phyloP scores from a whole-genome alignment of 495 filamentous ascomycete genomes.

The Beverwykella pulmonaria region DNA sequence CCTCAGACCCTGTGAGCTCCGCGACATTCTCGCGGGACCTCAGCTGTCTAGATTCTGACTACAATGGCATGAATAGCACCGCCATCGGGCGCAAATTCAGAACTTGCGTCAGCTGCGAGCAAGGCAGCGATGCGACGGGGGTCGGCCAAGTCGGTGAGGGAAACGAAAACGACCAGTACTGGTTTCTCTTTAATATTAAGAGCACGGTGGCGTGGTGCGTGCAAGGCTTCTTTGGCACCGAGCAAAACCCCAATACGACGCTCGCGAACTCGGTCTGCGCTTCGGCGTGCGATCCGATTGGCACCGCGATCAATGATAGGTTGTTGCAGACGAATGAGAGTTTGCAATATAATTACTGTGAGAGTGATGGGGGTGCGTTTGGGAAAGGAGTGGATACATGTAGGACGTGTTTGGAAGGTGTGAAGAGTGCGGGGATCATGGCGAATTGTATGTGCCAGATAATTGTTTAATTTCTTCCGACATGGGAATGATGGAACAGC shows the following conservation, averaged over 20 bases:
- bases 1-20: neutral
- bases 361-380: neutral
- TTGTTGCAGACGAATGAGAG: constrained; percentile 3
- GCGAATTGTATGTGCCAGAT: neutral
- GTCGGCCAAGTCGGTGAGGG: neutral
- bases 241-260: constrained; percentile 5
- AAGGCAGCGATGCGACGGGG: neutral
- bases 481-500: neutral
- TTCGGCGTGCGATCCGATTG: neutral
- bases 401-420: neutral
- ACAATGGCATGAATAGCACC: constrained; percentile 7
- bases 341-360: constrained; percentile 13
- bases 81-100: constrained; percentile 14
- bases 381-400: constrained; percentile 1
- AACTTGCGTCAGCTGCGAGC: constrained; percentile 9
- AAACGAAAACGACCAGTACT: constrained; percentile 15
- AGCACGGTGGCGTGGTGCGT: constrained; percentile 16
- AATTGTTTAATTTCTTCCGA: neutral
- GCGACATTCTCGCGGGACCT: constrained; percentile 8
- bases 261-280: neutral
- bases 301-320: neutral
- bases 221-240: constrained; percentile 1
- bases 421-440: neutral
- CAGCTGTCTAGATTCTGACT: constrained; percentile 12
- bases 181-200: constrained; percentile 23